Base-by-base conservation (phyloP, 176 grass and related monocot species). In the Avena insularis region DNA sequence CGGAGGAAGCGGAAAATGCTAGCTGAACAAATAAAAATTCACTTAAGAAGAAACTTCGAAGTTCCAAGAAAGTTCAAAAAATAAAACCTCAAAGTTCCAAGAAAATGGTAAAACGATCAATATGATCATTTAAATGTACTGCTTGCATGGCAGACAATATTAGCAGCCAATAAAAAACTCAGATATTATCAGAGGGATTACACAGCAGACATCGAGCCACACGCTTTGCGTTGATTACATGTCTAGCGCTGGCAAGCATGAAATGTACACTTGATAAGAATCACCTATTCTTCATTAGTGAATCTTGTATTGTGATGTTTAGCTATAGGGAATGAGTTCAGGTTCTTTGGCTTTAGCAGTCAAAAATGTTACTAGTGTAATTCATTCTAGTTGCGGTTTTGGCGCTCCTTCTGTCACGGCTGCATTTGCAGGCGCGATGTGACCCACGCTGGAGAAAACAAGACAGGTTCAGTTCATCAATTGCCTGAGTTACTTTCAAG, bases 201-300 rank as follows among this genome's bases (percentile, higher is more conserved):
- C 63, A 86, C 12, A 65, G 55, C 73, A 72, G 51, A 81, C 75
- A 85, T 54, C 75, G 29, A 70, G 49, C 20, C 59, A 48, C 81
- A 60, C 15, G 46, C 58, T 65, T 91, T 81, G 81, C 71, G 60
- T 70, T 88, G 76, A 62, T 84, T 85, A 91, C 85, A 81, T 43
- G 73, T 40, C 77, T 91, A 73, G 31, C 8, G 55, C 51, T 63
- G 82, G 67, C 31, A 82, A 78, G 61, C 38, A 77, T 69, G 71
- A 88, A 62, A 88, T 91, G 82, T 82, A 71, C 77, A 78, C 62
- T 78, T 82, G 53, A 89, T 38, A 50, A 75, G 66, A 84, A 86
- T 86, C 67, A 33, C 49, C 49, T 79, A 69, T 80, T 76, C 58
- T 63, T 50, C 62, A 75, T 76, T 38, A 88, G 82, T 3, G 33